These are phyloP conservation scores for Amphicarpaea edgeworthii DNA, from an alignment of 306 rosid genomes.

Conservation along the genomic window DNA sequence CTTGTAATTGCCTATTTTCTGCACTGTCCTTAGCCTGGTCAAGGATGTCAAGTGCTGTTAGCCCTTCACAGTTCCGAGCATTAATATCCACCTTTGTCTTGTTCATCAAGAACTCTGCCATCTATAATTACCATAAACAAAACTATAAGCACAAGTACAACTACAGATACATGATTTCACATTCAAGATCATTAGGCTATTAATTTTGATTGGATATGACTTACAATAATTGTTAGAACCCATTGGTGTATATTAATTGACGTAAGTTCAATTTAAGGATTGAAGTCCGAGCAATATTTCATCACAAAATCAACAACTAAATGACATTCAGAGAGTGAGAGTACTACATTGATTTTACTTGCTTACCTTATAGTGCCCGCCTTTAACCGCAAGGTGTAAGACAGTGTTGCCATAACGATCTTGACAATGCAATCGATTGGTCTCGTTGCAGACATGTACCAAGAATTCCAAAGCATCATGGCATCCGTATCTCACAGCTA, in stretches of 20 bases:
- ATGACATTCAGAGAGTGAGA: background rate
- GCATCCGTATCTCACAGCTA: constrained; percentile 69
- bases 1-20: constrained; percentile 53
- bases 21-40: constrained; percentile 52
- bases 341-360: background rate
- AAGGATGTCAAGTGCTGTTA: constrained; percentile 70
- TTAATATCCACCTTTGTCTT: constrained; percentile 61
- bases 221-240: too few species aligned
- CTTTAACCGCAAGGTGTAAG: constrained; percentile 72
- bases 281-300: background rate
- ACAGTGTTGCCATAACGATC: constrained; percentile 67
- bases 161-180: background rate
- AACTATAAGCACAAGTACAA: background rate
- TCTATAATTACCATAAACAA: constrained; percentile 48
- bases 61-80: constrained; percentile 55
- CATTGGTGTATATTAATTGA: background rate
- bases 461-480: constrained; percentile 62
- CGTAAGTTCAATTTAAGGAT: background rate
- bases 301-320: background rate
- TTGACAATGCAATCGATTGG: constrained; percentile 50
- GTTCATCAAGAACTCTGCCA: constrained; percentile 70
- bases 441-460: constrained; percentile 53
- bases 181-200: background rate
- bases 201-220: background rate
- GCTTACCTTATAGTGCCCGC: constrained; percentile 65